Evolutionary conservation across 106 monocot species (phyloP), one percentile per base, ranked within the genome.

Genomic region (Dendrobium catenatum): DNA sequence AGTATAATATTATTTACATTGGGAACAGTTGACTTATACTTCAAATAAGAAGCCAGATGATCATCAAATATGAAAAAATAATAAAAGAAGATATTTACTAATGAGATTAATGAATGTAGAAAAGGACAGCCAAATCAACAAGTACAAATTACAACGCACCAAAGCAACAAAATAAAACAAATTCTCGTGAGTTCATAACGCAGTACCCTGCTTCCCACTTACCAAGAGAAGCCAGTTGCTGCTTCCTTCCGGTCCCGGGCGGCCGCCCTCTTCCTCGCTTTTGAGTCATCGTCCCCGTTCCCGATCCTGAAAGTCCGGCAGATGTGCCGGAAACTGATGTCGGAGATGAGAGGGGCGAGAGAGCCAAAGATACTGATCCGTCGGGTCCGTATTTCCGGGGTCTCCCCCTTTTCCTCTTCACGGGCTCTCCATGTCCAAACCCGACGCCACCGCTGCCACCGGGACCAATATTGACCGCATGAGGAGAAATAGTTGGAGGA

Each of bases 351-450:
- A 85, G 22, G 31, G 85, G 80, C 24, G 93, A 87, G 13, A 89
- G 82, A 0, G 78, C 91, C 64, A 85, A 33, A 0, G 81, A 78
- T 55, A 81, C 74, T 26, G 75, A 75, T 6, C 90, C 93, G 29
- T 93, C 93, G 0, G 88, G 85, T 9, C 86, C 88, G 79, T 93
- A 93, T 80, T 93, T 93, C 47, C 93, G 82, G 9, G 90, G 93
- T 78, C 93, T 82, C n/a, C 93, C 93, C 77, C 93, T 88, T 82
- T 93, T 93, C 78, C 86, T 83, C 80, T 88, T 93, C 64, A 83
- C 83, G 2, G 41, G 88, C 76, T 49, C 76, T 3, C 26, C 49
- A 24, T 49, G 76, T 48, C 76, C 3, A 15, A 27, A 11, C 0
- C 49, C 47, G 27, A 11, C 49, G 42, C 72, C 40, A 18, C 27